Evolutionary conservation across 2,329 filamentous ascomycete genomes (phyloP).

Genomic region (Fusarium sp.): DNA sequence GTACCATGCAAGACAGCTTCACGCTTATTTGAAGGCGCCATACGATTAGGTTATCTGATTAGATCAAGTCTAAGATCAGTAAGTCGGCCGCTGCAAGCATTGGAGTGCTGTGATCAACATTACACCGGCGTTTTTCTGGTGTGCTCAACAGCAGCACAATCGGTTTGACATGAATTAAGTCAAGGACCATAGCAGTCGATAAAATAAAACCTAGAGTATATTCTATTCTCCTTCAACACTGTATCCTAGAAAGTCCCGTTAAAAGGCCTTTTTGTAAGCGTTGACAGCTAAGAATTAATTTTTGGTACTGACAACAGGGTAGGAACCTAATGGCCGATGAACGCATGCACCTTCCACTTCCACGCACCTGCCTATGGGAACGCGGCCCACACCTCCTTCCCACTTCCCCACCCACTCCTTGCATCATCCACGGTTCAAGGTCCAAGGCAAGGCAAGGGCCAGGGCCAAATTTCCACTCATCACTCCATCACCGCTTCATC

Average conservation of each 20-base stretch:
- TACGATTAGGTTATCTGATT: conserved; percentile 30
- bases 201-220: not conserved
- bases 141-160: not conserved
- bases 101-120: not conserved
- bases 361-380: conserved; percentile 16
- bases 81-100: not conserved
- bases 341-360: conserved; percentile 12
- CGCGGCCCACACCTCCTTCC: conserved; percentile 34
- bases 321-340: not conserved
- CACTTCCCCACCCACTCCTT: conserved; percentile 33
- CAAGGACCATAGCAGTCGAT: too few relatives aligned
- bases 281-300: not conserved
- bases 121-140: not conserved
- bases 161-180: not conserved
- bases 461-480: conserved; percentile 20
- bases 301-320: conserved; percentile 3
- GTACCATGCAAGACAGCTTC: not conserved
- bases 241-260: not conserved
- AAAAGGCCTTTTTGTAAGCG: not conserved
- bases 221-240: not conserved
- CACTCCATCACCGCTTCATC: conserved; percentile 19
- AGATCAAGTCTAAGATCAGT: conserved; percentile 23
- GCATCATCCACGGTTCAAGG: conserved; percentile 28
- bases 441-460: not conserved
- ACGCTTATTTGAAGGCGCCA: conserved; percentile 1